Percentiles rank a stretch among this genome's conserved stretches.
Evolutionary conservation across 495 filamentous ascomycete species (phyloP).

Genomic region (Penicillium psychrofluorescens): DNA sequence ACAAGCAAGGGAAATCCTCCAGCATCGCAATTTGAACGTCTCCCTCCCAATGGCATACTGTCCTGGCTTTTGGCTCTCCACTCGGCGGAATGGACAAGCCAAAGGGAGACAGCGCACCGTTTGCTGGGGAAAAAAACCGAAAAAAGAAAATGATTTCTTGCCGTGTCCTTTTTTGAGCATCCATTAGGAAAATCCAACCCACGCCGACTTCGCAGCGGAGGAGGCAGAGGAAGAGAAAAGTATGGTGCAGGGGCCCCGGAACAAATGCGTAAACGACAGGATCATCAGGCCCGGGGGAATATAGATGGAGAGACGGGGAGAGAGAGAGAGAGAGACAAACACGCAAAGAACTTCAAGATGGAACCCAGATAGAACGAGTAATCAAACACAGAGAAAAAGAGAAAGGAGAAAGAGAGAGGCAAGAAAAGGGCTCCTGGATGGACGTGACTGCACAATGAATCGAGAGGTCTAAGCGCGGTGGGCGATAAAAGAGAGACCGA

Average conservation of each 20-base stretch:
- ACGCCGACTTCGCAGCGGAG: not conserved
- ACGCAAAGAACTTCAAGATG: no score
- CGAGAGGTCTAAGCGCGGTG: constrained; percentile 2
- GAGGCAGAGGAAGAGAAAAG: not conserved
- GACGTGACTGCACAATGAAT: constrained; percentile 4
- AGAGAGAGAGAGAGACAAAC: not conserved
- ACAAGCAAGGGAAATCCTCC: not conserved
- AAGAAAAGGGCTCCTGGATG: constrained; percentile 1
- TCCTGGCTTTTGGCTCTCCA: not conserved
- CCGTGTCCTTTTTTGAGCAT: constrained; percentile 4
- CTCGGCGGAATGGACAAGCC: no score
- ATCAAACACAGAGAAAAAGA: constrained; percentile 3
- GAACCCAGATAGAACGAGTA: not conserved
- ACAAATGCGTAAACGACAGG: constrained; percentile 4
- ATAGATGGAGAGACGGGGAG: constrained; percentile 3
- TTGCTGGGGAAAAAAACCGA: not conserved
- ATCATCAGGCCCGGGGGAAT: constrained; percentile 6
- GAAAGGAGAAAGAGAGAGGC: constrained; percentile 6
- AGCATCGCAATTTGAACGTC: not conserved
- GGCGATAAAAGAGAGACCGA: not conserved
- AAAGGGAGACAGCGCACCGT: not conserved
- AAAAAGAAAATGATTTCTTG: not conserved
- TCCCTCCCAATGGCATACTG: not conserved
- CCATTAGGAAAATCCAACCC: constrained; percentile 2
- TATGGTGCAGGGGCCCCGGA: constrained; percentile 5